Conservation (phyloP, 2,329 filamentous ascomycete species). For the Pyrenochaeta sp. region DNA sequence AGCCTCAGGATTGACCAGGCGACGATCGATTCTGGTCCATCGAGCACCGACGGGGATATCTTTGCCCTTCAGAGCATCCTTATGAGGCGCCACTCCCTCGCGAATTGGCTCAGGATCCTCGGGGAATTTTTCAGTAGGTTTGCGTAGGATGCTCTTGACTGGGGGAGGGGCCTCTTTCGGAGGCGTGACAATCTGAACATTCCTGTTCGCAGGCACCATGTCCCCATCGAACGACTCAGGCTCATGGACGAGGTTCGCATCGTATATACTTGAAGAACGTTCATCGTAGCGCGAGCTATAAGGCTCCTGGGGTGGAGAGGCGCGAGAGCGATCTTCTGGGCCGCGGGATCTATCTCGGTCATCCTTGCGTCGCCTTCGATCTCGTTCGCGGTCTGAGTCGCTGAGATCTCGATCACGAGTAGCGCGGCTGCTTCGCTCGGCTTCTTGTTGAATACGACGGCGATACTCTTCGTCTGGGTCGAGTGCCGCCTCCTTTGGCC, state of each 20-base stretch:
- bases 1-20: slow-evolving; percentile 88
- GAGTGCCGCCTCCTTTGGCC: slow-evolving; percentile 39
- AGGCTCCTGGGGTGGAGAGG: slow-evolving; percentile 33
- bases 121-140: slow-evolving; percentile 82
- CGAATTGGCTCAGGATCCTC: slow-evolving; percentile 84
- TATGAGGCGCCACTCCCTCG: slow-evolving; percentile 92
- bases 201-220: slow-evolving; percentile 36
- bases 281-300: slow-evolving; percentile 38
- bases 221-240: slow-evolving; percentile 39
- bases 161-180: slow-evolving; percentile 72
- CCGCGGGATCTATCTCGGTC: slow-evolving; percentile 42
- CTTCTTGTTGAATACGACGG: slow-evolving; percentile 57
- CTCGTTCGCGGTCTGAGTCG: slow-evolving; percentile 46
- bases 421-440: slow-evolving; percentile 47
- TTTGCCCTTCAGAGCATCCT: slow-evolving; percentile 77
- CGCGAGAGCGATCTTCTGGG: slow-evolving; percentile 35
- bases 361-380: slow-evolving; percentile 46
- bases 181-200: slow-evolving; percentile 72
- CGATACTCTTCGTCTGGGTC: slow-evolving; percentile 62
- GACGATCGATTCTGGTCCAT: slow-evolving; percentile 92
- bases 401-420: slow-evolving; percentile 36
- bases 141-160: slow-evolving; percentile 82
- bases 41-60: slow-evolving; percentile 78
- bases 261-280: slow-evolving; percentile 38
- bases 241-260: slow-evolving; percentile 44